phyloP scores from a whole-genome alignment of 2,329 filamentous ascomycete genomes.

The Madurella fahalii region DNA sequence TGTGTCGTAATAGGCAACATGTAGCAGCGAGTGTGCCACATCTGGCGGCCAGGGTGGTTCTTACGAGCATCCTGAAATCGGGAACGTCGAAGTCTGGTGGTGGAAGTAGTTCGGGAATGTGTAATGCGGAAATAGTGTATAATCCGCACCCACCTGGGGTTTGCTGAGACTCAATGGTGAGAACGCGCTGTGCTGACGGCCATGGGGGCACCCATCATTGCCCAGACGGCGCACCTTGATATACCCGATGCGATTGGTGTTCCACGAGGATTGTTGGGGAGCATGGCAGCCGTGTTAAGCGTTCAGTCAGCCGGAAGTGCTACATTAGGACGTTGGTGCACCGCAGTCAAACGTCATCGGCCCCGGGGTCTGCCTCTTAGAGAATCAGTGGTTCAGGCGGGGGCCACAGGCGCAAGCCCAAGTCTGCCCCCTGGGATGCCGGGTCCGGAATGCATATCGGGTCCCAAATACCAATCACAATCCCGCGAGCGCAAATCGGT shows the following conservation, averaged over 20 bases:
- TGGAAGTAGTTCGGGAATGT: background rate
- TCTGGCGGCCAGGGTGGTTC: background rate
- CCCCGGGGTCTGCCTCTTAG: no score
- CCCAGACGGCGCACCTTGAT: background rate
- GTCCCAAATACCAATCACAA: no score
- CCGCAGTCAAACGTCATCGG: background rate
- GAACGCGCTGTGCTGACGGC: no score
- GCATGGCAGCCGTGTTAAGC: background rate
- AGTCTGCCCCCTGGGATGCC: no score
- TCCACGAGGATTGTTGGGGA: background rate
- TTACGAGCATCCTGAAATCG: background rate
- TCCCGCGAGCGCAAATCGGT: no score
- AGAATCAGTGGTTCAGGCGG: no score
- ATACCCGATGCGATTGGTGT: background rate
- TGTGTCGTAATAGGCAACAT: background rate
- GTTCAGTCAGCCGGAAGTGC: conserved; percentile 3
- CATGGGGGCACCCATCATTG: background rate
- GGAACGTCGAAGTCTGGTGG: background rate
- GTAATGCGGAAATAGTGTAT: background rate
- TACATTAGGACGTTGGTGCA: conserved; percentile 2
- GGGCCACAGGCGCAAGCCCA: no score
- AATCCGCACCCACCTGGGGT: no score
- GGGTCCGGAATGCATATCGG: no score
- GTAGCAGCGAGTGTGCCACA: background rate
- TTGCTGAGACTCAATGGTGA: no score